Base-by-base conservation (phyloP, 306 rosid genomes). In the Dryas alaskensis region DNA sequence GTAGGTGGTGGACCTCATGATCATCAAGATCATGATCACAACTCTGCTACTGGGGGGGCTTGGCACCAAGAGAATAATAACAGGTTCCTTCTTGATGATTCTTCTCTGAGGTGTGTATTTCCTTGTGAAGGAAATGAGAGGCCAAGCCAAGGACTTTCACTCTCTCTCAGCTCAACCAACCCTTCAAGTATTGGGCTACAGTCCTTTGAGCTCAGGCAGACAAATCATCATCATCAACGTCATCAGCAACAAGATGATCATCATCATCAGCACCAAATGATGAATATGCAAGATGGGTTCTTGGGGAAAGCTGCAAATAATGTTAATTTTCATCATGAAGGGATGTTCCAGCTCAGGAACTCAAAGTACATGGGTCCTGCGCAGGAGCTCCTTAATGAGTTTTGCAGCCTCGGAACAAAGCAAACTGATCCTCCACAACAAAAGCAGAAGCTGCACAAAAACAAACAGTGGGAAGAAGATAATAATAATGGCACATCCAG, bases 101-200 rank as follows among this genome's bases (percentile, higher is more conserved):
- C 97, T 73, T 86, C 96, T 17, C 14, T 93, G 59, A 84, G 98
- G 70, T 86, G 89, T 55, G 90, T 90, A 42, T 89, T 93, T 50
- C 92, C 96, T 31, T 91, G 89, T 60, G 93, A 91, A 77, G 86
- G 92, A 65, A 85, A 86, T 67, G 93, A 92, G 78, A 87, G 92
- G 79, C 97, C 96, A 12, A 91, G 98, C 72, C 97, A 94, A 76
- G 97, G 98, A 6, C 97, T 93, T 61, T 93, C 98, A 10, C 93
- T 93, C 48, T 86, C 98, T 75, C 93, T 91, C 7, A 84, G 84
- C 55, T 91, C 98, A 46, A 62, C 61, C 47, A 84, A 91, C 67
- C 98, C 98, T 61, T 86, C 96, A 0, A 50, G 76, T 59, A 83
- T 90, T 59, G 93, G 87, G 0, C 68, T 93, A 64, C 98, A 87